Conservation (phyloP, 768 basidiomycete species). For the Calocybe gangraenosa region DNA sequence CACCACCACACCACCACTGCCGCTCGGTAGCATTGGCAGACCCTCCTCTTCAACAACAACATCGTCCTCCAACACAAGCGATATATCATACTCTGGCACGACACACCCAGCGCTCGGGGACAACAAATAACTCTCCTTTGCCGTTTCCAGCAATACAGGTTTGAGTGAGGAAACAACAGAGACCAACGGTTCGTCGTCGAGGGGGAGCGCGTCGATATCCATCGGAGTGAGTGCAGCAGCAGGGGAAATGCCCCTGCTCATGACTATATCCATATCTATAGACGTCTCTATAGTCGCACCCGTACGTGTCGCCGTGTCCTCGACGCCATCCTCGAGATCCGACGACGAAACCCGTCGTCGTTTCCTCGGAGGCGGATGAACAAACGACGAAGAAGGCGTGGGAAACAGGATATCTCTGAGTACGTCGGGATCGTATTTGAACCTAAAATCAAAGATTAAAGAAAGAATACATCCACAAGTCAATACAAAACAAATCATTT, state of each 20-base stretch:
- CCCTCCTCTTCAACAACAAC: constrained; percentile 5
- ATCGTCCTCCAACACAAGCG: constrained; percentile 29
- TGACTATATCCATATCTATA: too few relatives aligned
- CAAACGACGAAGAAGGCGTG: constrained; percentile 11
- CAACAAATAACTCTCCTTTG: constrained; percentile 36
- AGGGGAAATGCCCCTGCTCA: too few relatives aligned
- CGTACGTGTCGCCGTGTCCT: too few relatives aligned
- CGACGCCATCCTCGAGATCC: neutral
- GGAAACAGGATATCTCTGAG: constrained; percentile 45
- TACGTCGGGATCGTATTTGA: constrained; percentile 45
- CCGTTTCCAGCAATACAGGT: constrained; percentile 34
- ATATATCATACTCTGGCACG: constrained; percentile 29
- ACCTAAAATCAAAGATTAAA: constrained; percentile 30
- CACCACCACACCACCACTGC: too few relatives aligned
- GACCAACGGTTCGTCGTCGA: too few relatives aligned
- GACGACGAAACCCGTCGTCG: constrained; percentile 23
- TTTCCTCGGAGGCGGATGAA: constrained; percentile 29
- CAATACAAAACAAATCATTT: neutral
- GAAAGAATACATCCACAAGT: constrained; percentile 1
- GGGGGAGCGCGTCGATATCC: constrained; percentile 19
- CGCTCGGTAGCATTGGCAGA: too few relatives aligned
- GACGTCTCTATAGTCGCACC: too few relatives aligned
- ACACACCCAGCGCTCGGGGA: constrained; percentile 25
- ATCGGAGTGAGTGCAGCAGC: constrained; percentile 7
- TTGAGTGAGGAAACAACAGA: neutral